Conservation (phyloP, 257 asterid species). For the Solanum piurae region DNA sequence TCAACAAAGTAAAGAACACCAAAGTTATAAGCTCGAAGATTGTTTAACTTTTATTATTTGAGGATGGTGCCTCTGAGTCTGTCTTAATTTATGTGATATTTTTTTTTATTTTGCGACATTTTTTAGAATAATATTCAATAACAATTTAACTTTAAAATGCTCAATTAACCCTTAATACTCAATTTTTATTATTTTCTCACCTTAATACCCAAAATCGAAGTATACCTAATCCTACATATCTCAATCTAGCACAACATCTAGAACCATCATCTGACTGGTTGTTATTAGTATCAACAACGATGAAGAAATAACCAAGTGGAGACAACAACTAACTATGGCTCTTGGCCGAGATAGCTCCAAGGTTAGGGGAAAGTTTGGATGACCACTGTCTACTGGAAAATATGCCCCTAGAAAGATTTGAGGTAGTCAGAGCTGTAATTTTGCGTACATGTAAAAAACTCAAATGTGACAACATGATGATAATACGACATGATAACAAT, state of each 20-base stretch:
- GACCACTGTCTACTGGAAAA: not conserved
- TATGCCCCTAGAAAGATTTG: not conserved
- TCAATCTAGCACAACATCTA: not conserved
- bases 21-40: not conserved
- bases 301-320: not conserved
- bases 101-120: not conserved
- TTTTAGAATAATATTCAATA: too few relatives aligned
- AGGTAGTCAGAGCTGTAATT: not conserved
- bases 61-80: not conserved
- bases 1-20: not conserved
- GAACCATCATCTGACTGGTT: not conserved
- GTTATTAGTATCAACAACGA: not conserved
- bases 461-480: not conserved
- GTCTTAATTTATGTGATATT: too few relatives aligned
- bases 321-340: not conserved
- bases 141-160: too few relatives aligned
- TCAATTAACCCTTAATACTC: too few relatives aligned
- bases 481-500: not conserved
- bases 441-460: not conserved
- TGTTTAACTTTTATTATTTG: too few relatives aligned
- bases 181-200: not conserved
- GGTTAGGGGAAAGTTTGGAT: not conserved
- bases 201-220: not conserved
- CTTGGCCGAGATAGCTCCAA: not conserved
- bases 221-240: not conserved